Evolutionary conservation across 768 basidiomycete species (phyloP), one percentile per base, ranked within the genome.

Genomic region (Kwoniella europaea): DNA sequence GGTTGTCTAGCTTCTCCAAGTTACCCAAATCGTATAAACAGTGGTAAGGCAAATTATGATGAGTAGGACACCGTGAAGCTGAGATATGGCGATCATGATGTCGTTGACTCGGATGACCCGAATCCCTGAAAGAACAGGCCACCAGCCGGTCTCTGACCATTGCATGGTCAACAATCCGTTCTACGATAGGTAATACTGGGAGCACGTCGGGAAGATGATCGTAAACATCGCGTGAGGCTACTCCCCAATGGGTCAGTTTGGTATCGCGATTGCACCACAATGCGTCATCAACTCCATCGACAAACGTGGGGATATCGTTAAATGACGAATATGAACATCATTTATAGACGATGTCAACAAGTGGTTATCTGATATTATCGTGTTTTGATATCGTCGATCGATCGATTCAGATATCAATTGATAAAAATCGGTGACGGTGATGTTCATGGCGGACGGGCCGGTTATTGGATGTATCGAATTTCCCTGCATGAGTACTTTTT

Each of bases 331-430:
- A 55, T 55, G 22, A 24, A 55, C 20, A 55, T 12, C 54, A 24
- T 24, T 55, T 9, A 12, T 18, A 5, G 10, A 24, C 54, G 20
- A 55, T 55, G n/a, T n/a, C 54, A 20, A 55, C 20, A 55, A 24
- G 42, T 43, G 43, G 43, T 1, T 35, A 42, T 10, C 42, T n/a
- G 22, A 42, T 9, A 58, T 7, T 20, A 24, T n/a, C 20, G 59
- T n/a, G 5, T 22, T 42, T 18, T 61, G 18, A 43, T n/a, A 4
- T 35, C 35, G 43, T 35, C 59, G 59, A 61, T 61, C 59, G 59
- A 61, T 61, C 59, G 59, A 61, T 61, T 61, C 12, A 44, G 18
- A 61, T 22, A 44, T 29, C 20, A 61, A 20, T 7, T 58, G 43
- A 22, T 44, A 61, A 44, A 13, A 12, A 61, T 61, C 59, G 59